Evolutionary conservation across 2,329 filamentous ascomycete genomes (phyloP).

Genomic region (Fusarium sp.): DNA sequence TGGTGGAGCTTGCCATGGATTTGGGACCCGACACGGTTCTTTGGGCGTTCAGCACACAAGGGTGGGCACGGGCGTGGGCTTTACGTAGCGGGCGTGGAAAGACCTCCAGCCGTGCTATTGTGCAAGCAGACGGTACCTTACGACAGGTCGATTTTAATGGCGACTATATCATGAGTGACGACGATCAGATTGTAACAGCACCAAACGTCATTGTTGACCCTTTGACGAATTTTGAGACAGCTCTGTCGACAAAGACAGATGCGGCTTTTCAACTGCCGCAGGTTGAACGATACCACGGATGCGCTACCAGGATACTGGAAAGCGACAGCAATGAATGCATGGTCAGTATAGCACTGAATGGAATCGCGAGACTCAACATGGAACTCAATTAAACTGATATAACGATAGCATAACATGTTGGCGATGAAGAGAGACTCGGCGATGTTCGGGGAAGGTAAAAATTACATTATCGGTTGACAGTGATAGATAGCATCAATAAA

Average conservation of each 20-base stretch:
- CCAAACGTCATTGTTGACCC: constrained; percentile 17
- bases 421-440: background rate
- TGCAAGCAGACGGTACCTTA: constrained; percentile 51
- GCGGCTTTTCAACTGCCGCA: constrained; percentile 4
- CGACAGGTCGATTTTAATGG: constrained; percentile 49
- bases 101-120: constrained; percentile 30
- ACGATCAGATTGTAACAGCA: constrained; percentile 1
- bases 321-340: constrained; percentile 37
- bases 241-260: constrained; percentile 6
- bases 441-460: constrained; percentile 29
- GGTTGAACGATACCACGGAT: constrained; percentile 28
- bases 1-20: constrained; percentile 51
- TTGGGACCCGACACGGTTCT: constrained; percentile 51
- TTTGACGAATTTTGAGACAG: constrained; percentile 3
- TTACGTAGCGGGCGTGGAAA: constrained; percentile 43
- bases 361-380: constrained; percentile 54
- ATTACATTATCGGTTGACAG: constrained; percentile 28
- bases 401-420: background rate
- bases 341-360: constrained; percentile 48
- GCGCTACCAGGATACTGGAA: constrained; percentile 28
- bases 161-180: constrained; percentile 47
- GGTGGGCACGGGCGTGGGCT: constrained; percentile 51
- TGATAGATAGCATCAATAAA: constrained; percentile 36
- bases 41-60: constrained; percentile 52
- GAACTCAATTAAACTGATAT: constrained; percentile 47